These are phyloP conservation scores for Magnusiomyces clavatus DNA, from an alignment of 1,139 yeast genomes.

Conservation along the genomic window DNA sequence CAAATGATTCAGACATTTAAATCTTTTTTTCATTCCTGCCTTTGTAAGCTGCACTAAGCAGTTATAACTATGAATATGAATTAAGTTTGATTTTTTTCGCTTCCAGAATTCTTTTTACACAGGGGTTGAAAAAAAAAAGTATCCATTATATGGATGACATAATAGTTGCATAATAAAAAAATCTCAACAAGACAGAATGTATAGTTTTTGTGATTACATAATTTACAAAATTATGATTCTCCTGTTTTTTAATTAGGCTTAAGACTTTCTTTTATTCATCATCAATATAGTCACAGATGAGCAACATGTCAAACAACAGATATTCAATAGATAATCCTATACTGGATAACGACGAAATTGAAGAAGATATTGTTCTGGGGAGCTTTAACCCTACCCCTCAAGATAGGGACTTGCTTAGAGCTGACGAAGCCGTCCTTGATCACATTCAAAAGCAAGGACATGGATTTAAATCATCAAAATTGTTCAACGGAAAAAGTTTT, in stretches of 20 bases:
- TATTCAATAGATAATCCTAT: conserved; percentile 25
- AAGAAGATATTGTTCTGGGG: conserved; percentile 23
- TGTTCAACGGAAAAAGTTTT: conserved; percentile 7
- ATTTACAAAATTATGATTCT: no score
- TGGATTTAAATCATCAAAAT: not conserved
- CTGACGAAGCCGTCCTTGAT: conserved; percentile 25
- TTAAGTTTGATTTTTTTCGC: no score
- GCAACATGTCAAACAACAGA: conserved; percentile 18
- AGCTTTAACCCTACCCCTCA: conserved; percentile 21
- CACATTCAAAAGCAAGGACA: conserved; percentile 17
- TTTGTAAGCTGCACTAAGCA: no score
- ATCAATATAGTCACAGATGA: not conserved
- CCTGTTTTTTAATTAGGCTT: not conserved
- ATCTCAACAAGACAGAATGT: no score
- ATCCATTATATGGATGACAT: no score
- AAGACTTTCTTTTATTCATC: not conserved
- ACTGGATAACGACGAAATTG: conserved; percentile 22
- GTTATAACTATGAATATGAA: no score
- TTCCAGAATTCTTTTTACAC: no score
- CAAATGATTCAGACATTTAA: no score
- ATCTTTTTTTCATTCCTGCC: no score
- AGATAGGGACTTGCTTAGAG: conserved; percentile 25
- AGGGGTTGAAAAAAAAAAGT: no score
- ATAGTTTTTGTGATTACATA: no score
- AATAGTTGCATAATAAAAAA: no score